Evolutionary conservation across 2,329 filamentous ascomycete genomes (phyloP).

Genomic region (Xylogone sp.): DNA sequence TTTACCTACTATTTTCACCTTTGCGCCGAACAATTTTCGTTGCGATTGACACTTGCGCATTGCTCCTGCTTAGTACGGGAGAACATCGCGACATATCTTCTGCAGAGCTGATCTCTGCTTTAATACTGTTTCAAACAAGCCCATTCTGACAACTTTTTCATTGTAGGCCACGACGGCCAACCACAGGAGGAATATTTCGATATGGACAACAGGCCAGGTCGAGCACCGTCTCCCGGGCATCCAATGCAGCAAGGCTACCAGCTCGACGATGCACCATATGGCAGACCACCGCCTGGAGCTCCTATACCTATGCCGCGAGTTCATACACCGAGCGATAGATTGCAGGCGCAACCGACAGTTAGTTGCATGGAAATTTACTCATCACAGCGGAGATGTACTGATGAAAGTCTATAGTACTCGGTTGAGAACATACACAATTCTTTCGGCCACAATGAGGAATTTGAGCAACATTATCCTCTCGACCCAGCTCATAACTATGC

Average conservation of each 20-base stretch:
- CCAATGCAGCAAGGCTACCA: constrained; percentile 74
- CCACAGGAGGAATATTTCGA: constrained; percentile 59
- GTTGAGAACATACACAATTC: constrained; percentile 64
- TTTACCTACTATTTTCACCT: not conserved
- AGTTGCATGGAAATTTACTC: constrained; percentile 32
- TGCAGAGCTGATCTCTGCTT: constrained; percentile 17
- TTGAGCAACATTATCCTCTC: constrained; percentile 47
- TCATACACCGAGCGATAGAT: constrained; percentile 65
- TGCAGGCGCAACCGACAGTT: constrained; percentile 82
- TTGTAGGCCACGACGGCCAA: constrained; percentile 14
- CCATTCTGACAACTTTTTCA: constrained; percentile 3
- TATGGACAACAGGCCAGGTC: constrained; percentile 56
- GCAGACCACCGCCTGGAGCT: constrained; percentile 11
- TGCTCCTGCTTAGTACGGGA: constrained; percentile 19
- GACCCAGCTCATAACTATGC: constrained; percentile 45
- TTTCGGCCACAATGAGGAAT: constrained; percentile 59
- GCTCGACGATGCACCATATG: constrained; percentile 57
- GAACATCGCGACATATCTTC: constrained; percentile 10
- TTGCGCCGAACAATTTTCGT: not conserved
- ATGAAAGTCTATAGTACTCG: constrained; percentile 51
- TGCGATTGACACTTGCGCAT: not conserved
- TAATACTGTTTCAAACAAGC: constrained; percentile 15
- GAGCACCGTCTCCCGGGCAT: constrained; percentile 74
- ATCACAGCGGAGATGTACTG: constrained; percentile 4
- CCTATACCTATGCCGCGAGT: constrained; percentile 58